Conservation (phyloP, 164 flowering plant genomes). For the Santalum album region DNA sequence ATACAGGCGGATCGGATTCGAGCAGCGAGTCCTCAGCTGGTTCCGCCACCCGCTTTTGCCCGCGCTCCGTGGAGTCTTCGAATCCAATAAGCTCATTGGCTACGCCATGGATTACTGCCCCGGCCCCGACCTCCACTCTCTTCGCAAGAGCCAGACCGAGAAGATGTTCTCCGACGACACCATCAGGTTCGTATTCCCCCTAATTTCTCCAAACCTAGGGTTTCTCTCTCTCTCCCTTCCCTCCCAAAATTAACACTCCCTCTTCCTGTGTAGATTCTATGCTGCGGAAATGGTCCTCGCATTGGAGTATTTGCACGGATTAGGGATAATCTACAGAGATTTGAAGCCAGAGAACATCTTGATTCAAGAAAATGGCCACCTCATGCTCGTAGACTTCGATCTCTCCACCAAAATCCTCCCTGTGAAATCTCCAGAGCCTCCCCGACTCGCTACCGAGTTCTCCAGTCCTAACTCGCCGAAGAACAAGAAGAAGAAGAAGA, state of each 20-base stretch:
- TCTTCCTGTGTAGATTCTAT: constrained; percentile 43
- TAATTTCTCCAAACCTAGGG: neutral
- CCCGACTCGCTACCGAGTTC: constrained; percentile 7
- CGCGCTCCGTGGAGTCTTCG: constrained; percentile 42
- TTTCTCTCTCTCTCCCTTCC: neutral
- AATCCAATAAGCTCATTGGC: constrained; percentile 45
- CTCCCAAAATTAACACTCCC: neutral
- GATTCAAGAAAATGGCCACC: constrained; percentile 71
- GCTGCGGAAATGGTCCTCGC: constrained; percentile 80
- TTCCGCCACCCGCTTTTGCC: constrained; percentile 71
- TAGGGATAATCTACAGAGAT: constrained; percentile 82
- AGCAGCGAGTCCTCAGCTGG: constrained; percentile 40
- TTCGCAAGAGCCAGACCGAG: constrained; percentile 56
- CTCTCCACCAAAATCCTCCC: constrained; percentile 42
- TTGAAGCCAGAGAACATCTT: constrained; percentile 85
- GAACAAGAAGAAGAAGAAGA: constrained; percentile 11
- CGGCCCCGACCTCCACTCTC: constrained; percentile 52
- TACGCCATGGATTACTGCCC: constrained; percentile 76
- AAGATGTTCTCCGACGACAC: constrained; percentile 69
- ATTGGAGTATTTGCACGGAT: constrained; percentile 67
- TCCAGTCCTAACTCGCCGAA: constrained; percentile 2
- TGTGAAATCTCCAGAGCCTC: constrained; percentile 18
- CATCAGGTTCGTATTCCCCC: constrained; percentile 38
- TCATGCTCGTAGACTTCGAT: constrained; percentile 91
- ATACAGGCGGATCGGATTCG: constrained; percentile 48